Base-by-base conservation (phyloP, 805 yeast genomes). In the Schwanniomyces pseudopolymorphus region DNA sequence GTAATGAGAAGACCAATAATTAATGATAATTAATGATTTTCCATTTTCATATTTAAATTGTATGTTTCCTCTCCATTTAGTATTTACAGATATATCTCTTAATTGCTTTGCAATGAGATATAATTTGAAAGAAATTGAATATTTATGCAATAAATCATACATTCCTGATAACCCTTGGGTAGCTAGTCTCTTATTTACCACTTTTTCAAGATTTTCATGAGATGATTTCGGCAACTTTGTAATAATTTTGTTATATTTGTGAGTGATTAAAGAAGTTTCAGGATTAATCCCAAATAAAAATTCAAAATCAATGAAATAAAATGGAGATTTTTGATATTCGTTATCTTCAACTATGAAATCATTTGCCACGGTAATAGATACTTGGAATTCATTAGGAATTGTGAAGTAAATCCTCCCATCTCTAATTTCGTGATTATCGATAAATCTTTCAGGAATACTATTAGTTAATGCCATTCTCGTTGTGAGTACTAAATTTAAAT, bases 351-450 rank as follows among this genome's bases (percentile, higher is more conserved):
- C 55, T 9, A 72, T 63, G 35, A 57, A 38, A 43, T 71, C 75
- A 31, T 89, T 83, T 0, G 94, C 87, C n/a, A 91, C 74, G 20
- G 90, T 88, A 13, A 89, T 77, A 19, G 68, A 58, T 1, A 69
- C 69, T 60, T 83, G 82, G 58, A 87, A 89, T 42, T 85, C 85
- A 44, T 80, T 75, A 1, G 77, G 74, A 2, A 87, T 79, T 3
- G 77, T 71, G 53, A 87, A 83, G 44, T 78, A 77, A 2, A 87
- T 84, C 43, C 95, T 74, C 11, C 98, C 99, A 64, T 92, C 84
- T 45, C 75, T 72, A 16, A 92, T 81, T 24, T 64, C 67, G 61
- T 87, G 89, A 46, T 82, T 75, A 16, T 56, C 47, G 28, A 80
- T 67, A 54, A 88, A 87, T 33, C 79, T 77, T 9, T 65, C 57